phyloP scores from a whole-genome alignment of 345 rosid genomes.

The Cardamine resedifolia region DNA sequence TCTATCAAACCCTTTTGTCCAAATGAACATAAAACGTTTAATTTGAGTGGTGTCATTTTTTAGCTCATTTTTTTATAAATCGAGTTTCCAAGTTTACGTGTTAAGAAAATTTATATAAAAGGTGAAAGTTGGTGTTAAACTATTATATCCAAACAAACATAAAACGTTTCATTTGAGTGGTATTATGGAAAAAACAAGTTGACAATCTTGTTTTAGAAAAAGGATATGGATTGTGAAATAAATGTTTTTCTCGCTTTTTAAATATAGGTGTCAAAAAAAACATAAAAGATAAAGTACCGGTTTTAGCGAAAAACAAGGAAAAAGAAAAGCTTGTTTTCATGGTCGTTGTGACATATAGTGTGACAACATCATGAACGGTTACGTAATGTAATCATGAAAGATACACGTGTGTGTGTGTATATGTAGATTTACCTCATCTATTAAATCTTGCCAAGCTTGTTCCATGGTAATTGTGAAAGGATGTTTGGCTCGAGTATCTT shows the following conservation, averaged over 20 bases:
- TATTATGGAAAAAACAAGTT: neutral
- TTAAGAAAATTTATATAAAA: neutral
- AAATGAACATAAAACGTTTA: neutral
- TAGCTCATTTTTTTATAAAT: too few species aligned
- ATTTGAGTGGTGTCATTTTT: neutral
- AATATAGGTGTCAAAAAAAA: neutral
- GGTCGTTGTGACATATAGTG: slow-evolving; percentile 12
- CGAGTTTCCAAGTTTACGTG: neutral
- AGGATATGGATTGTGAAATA: neutral
- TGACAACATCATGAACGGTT: slow-evolving; percentile 25
- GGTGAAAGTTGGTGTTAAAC: neutral
- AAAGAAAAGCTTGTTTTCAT: neutral
- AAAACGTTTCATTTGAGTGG: neutral
- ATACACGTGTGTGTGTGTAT: neutral
- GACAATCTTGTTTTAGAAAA: neutral
- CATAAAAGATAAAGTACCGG: neutral
- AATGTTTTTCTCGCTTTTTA: neutral
- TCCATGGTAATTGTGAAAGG: slow-evolving; percentile 63
- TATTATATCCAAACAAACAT: neutral
- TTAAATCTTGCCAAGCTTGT: slow-evolving; percentile 62
- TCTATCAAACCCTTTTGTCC: slow-evolving; percentile 51
- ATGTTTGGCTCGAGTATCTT: slow-evolving; percentile 53
- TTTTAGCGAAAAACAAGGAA: neutral
- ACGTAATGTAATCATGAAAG: slow-evolving; percentile 20
- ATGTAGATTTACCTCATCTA: slow-evolving; percentile 48